Base-by-base conservation (phyloP, 257 asterid genomes). In the Lithospermum erythrorhizon region DNA sequence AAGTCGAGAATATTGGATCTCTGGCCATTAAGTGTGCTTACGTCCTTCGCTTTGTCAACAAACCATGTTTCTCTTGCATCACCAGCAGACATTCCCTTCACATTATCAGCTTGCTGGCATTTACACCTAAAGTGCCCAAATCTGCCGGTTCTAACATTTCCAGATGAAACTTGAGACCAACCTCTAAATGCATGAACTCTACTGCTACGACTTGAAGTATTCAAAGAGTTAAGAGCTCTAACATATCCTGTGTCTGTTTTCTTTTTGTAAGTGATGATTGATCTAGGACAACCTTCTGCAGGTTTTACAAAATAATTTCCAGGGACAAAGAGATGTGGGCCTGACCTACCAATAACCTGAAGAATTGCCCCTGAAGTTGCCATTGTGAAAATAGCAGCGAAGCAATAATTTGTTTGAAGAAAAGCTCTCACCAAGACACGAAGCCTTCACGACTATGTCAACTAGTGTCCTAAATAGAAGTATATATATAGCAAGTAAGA, bases 91-190 rank as follows among this genome's bases (percentile, higher is more conserved):
- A 72, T 35, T 64, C 79, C 88, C 52, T 76, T 76, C 14, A 58
- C 74, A 79, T 63, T 70, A 62, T 79, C 89, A 53, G 82, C 63
- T 66, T 55, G 71, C 63, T 80, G 81, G 72, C 94, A 85, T 64
- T 76, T 75, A 75, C 82, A 79, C 37, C 57, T 69, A 66, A 19
- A 20, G n/a, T 53, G 55, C 63, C 65, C 20, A 24, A 59, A 71
- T 61, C 56, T 66, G 56, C 61, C 64, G 25, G 65, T 49, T 22
- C 67, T 7, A 47, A 57, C 67, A 68, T 54, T 65, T 69, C 69
- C 62, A 48, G 23, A 59, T 13, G 61, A 24, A 61, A 62, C 29
- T 21, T 59, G 56, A 21, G 65, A 25, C 29, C 21, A 55, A 29
- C 48, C 57, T 23, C 61, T 68, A 59, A 66, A 66, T 60, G 20